Evolutionary conservation across 805 yeast genomes (phyloP), one percentile per base, ranked within the genome.

Genomic region (Candida golubevii): DNA sequence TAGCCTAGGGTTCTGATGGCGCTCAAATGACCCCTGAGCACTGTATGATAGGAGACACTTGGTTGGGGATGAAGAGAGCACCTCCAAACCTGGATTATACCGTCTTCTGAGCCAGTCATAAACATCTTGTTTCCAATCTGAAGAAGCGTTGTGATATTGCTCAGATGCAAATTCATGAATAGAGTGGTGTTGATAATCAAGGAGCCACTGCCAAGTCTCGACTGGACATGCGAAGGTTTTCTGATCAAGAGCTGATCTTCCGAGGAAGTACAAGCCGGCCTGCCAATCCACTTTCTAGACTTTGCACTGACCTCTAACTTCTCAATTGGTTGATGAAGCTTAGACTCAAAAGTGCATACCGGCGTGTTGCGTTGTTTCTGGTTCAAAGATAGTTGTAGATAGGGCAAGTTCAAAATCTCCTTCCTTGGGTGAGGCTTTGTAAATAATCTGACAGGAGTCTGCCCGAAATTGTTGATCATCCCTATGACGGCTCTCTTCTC

Each of bases 391-490:
- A 66, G 46, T 44, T 71, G 67, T 30, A 69, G 55, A 32, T 58
- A 57, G 2, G 82, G 64, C 26, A 61, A 44, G 18, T 66, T 62
- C n/a, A 66, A 51, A 0, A 64, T 62, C 2, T 69, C 77, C 43
- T 74, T 69, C 26, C 57, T 50, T 1, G 85, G 83, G 61, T 88
- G 96, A 0, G 89, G 83, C 41, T 74, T 75, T 13, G 66, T 68
- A 54, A 89, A 87, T 9, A 89, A 66, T 53, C 84, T 86, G 39
- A 76, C 58, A 1, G 97, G 97, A 0, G 95, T 88, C 59, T 88
- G 97, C 0, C 97, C 97, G 71, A 88, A 88, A 62, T 88, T 88
- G 59, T 89, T 93, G 41, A 88, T 88, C 54, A 85, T 85, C 1
- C 95, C 90, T 18, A 88, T 84, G 3, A 85, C 74, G 1, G 95